Base-by-base conservation (phyloP, 108 stramenopile genomes). In the Cyclotella distinguenda region DNA sequence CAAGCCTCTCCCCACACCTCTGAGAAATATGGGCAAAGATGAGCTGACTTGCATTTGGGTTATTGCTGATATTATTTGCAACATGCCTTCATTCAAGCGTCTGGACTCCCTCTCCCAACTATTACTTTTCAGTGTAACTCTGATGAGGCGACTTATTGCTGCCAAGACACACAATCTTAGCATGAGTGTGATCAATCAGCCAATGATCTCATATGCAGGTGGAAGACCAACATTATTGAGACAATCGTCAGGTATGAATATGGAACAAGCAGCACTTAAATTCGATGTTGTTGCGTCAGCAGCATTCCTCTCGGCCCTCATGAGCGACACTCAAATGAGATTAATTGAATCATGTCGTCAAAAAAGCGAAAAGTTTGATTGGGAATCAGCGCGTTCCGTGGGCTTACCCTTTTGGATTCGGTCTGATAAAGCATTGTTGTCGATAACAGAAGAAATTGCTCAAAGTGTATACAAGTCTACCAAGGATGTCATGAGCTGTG, bases 401-500 rank as follows among this genome's bases (percentile, higher is more conserved):
- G 77, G 83, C 27, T 56, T 90, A 16, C 86, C 89, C 23, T 90
- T 89, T 73, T 93, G 92, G 92, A 53, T 93, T n/a, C 82, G 92
- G 25, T 93, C 89, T 2, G 83, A 88, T 22, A 77, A 77, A 23
- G 56, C 61, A 9, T 68, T 93, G 13, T 49, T 68, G 10, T 61
- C 71, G 16, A 66, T 90, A 23, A 83, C 85, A n/a, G 89, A 93
- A 58, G 92, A 93, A 74, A 84, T 90, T 53, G 92, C 87, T 22
- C 87, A 90, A 58, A 68, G 47, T 33, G 58, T 82, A 16, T 93
- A 85, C 73, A 79, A 84, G 65, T 58, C 83, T 46, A 81, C 81
- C 18, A 66, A 78, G 34, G 85, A 76, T 52, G 84, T 90, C 0
- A 81, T 93, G 82, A 84, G 89, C 61, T 82, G 85, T 23, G 84